Conservation (phyloP, 805 yeast species). For the Kluyveromyces nonfermentans region DNA sequence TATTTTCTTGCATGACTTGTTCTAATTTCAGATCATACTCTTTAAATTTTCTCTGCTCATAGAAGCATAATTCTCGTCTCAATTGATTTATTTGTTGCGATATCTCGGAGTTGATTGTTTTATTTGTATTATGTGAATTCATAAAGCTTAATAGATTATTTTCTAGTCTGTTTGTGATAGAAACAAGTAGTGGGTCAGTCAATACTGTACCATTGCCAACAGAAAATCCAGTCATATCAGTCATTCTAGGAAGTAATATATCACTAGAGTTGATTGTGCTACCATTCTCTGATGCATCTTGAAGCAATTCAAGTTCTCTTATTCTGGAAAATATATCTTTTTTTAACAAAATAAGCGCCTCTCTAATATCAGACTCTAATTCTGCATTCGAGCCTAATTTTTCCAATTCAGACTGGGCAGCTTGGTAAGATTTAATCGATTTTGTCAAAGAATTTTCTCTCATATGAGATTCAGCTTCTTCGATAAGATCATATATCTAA, state of each 20-base stretch:
- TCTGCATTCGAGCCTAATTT: constrained; percentile 11
- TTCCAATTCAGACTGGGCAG: constrained; percentile 7
- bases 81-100: constrained; percentile 14
- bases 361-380: constrained; percentile 28
- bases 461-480: constrained; percentile 43
- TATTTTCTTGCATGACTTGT: constrained; percentile 31
- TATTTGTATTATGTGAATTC: constrained; percentile 1
- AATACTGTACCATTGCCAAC: background rate
- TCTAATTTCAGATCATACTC: constrained; percentile 33
- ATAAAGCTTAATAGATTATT: background rate
- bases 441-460: constrained; percentile 33
- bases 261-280: background rate
- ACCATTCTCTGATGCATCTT: constrained; percentile 9
- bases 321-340: constrained; percentile 28
- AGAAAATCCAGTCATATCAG: background rate
- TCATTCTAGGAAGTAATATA: background rate
- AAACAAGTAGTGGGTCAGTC: constrained; percentile 1
- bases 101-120: background rate
- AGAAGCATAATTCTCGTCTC: constrained; percentile 30
- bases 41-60: constrained; percentile 28
- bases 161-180: constrained; percentile 1
- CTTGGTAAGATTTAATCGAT: constrained; percentile 32
- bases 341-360: constrained; percentile 19
- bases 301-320: constrained; percentile 25
- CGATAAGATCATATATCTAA: constrained; percentile 42